phyloP scores from a whole-genome alignment of 2,329 filamentous ascomycete species.

The Cercospora nicotianae region DNA sequence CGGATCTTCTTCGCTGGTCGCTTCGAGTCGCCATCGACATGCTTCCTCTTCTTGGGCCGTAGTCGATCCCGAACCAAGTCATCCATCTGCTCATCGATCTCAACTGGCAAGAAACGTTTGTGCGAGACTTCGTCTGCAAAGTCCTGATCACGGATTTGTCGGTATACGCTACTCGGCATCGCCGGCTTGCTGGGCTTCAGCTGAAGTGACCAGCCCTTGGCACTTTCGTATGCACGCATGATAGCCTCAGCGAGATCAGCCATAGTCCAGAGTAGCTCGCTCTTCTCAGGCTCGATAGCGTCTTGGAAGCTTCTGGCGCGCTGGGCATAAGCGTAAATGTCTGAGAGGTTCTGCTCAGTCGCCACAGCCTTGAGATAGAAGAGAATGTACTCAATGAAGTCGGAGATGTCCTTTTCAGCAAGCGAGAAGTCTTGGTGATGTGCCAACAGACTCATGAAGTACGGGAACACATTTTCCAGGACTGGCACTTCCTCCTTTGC shows the following conservation, averaged over 20 bases:
- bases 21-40: conserved; percentile 26
- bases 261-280: conserved; percentile 77
- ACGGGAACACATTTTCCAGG: conserved; percentile 78
- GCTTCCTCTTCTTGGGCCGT: conserved; percentile 57
- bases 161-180: conserved; percentile 77
- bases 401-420: conserved; percentile 66
- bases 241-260: conserved; percentile 83
- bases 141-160: conserved; percentile 70
- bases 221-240: conserved; percentile 82
- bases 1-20: conserved; percentile 35
- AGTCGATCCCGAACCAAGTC: conserved; percentile 68
- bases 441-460: conserved; percentile 82
- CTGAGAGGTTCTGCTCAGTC: conserved; percentile 79
- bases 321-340: conserved; percentile 91
- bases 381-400: conserved; percentile 84
- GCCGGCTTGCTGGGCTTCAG: conserved; percentile 79
- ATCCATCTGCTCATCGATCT: conserved; percentile 72
- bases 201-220: conserved; percentile 81
- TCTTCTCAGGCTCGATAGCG: conserved; percentile 65
- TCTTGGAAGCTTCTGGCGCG: conserved; percentile 88
- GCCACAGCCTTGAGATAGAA: conserved; percentile 84
- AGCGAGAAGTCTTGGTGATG: conserved; percentile 87
- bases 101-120: conserved; percentile 78
- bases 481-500: conserved; percentile 55
- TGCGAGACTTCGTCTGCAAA: conserved; percentile 82